These are phyloP conservation scores for Plantago ovata DNA, from an alignment of 257 asterid species.

Conservation along the genomic window DNA sequence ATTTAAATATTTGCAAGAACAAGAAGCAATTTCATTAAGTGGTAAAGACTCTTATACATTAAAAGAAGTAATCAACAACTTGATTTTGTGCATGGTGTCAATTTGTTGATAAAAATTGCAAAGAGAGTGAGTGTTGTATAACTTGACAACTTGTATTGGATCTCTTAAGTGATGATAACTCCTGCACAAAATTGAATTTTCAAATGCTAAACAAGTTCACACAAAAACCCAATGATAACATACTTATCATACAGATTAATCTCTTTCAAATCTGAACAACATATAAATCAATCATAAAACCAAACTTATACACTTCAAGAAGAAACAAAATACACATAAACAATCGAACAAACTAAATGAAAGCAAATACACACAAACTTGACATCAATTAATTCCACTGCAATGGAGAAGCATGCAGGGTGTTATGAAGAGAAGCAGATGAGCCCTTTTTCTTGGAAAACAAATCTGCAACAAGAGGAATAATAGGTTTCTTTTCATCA, in stretches of 20 bases:
- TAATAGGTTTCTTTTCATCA: slow-evolving; percentile 67
- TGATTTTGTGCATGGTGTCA: too few species aligned
- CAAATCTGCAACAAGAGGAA: slow-evolving; percentile 67
- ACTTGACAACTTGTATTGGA: too few species aligned
- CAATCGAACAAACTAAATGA: neutral
- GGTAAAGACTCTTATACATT: too few species aligned
- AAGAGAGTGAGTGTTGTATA: too few species aligned
- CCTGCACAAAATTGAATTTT: too few species aligned
- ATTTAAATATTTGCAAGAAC: too few species aligned
- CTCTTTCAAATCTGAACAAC: neutral
- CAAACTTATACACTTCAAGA: neutral
- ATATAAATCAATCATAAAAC: neutral
- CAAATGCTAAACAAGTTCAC: too few species aligned
- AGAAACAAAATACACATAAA: neutral
- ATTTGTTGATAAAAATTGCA: too few species aligned
- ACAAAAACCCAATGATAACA: too few species aligned
- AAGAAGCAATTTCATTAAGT: too few species aligned
- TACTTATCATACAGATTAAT: neutral
- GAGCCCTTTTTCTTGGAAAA: slow-evolving; percentile 54
- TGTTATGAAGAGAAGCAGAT: slow-evolving; percentile 40
- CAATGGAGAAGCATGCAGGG: slow-evolving; percentile 47
- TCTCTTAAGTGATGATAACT: too few species aligned
- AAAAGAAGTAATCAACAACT: too few species aligned
- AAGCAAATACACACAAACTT: neutral
- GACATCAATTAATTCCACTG: slow-evolving; percentile 28